phyloP scores from a whole-genome alignment of 2,329 filamentous ascomycete genomes.

The Cyanodermella asteris region DNA sequence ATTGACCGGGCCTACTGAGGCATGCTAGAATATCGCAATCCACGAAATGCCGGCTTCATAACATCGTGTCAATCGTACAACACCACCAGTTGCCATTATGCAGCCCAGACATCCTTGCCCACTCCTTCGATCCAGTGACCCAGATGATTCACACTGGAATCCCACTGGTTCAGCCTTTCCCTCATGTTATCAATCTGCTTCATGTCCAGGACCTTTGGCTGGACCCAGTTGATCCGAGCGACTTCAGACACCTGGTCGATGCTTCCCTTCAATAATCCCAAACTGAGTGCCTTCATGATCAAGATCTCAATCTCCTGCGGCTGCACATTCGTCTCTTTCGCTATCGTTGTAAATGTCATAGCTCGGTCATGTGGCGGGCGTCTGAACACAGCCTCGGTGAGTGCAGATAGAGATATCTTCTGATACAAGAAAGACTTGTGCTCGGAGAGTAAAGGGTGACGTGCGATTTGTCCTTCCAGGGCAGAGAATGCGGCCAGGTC shows the following conservation, averaged over 20 bases:
- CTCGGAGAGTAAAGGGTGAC: slow-evolving; percentile 56
- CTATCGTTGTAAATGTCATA: slow-evolving; percentile 78
- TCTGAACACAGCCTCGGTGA: slow-evolving; percentile 91
- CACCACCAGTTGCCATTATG: slow-evolving; percentile 22
- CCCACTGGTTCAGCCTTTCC: slow-evolving; percentile 74
- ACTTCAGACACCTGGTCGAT: slow-evolving; percentile 94
- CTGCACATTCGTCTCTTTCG: slow-evolving; percentile 76
- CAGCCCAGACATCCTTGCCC: slow-evolving; percentile 90
- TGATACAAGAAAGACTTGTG: slow-evolving; percentile 75
- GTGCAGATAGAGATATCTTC: slow-evolving; percentile 90
- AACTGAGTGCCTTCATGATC: slow-evolving; percentile 95
- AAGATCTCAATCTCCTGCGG: slow-evolving; percentile 89
- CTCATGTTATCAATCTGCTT: slow-evolving; percentile 88
- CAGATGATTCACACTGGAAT: slow-evolving; percentile 82
- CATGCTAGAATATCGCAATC: too few species aligned
- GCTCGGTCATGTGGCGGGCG: slow-evolving; percentile 86
- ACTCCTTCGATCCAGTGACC: slow-evolving; percentile 93
- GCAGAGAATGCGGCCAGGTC: slow-evolving; percentile 74
- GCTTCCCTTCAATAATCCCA: slow-evolving; percentile 71
- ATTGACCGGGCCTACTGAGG: too few species aligned
- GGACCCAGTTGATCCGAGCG: slow-evolving; percentile 93
- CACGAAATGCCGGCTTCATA: too few species aligned
- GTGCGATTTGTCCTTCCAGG: slow-evolving; percentile 57
- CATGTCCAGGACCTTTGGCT: slow-evolving; percentile 93
- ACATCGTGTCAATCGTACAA: neutral